phyloP scores from a whole-genome alignment of 164 flowering plant species.

The Annona cherimola region DNA sequence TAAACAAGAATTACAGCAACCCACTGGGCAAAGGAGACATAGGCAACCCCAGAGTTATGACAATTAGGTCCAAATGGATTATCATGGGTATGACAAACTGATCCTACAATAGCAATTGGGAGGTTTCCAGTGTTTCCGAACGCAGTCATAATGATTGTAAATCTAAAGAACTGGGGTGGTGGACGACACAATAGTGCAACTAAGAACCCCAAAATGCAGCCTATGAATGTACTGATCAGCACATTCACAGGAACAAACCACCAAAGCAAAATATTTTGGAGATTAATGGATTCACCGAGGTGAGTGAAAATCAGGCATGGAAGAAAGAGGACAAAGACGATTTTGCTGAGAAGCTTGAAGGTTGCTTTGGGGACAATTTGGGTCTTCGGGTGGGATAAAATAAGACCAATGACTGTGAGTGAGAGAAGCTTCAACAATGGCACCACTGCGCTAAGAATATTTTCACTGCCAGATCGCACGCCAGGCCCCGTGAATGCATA shows the following conservation, averaged over 20 bases:
- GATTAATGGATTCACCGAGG: slow-evolving; percentile 62
- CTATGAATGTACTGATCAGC: slow-evolving; percentile 53
- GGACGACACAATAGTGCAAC: slow-evolving; percentile 73
- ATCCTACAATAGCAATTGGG: slow-evolving; percentile 65
- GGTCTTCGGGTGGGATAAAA: slow-evolving; percentile 61
- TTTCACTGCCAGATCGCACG: slow-evolving; percentile 7
- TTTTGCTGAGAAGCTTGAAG: slow-evolving; percentile 84
- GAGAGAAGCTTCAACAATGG: slow-evolving; percentile 79
- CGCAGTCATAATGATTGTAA: slow-evolving; percentile 75
- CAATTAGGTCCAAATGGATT: slow-evolving; percentile 72
- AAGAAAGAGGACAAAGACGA: slow-evolving; percentile 79
- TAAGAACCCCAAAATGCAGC: slow-evolving; percentile 59
- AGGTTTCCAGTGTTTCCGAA: slow-evolving; percentile 94
- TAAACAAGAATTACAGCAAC: slow-evolving; percentile 82
- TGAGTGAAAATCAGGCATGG: slow-evolving; percentile 78
- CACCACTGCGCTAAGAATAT: slow-evolving; percentile 42
- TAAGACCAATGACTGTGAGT: slow-evolving; percentile 63
- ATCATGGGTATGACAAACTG: slow-evolving; percentile 63
- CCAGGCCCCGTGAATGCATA: not conserved
- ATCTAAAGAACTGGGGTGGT: slow-evolving; percentile 59
- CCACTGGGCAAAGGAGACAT: slow-evolving; percentile 90
- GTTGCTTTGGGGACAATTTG: slow-evolving; percentile 67
- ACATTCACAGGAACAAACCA: slow-evolving; percentile 94
- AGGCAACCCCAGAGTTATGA: slow-evolving; percentile 59
- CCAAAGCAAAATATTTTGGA: slow-evolving; percentile 48